A percentile compares a stretch with the other conserved stretches of the same genome.
phyloP scores from a whole-genome alignment of 208 protist species.

The Histomonas meleagridis region DNA sequence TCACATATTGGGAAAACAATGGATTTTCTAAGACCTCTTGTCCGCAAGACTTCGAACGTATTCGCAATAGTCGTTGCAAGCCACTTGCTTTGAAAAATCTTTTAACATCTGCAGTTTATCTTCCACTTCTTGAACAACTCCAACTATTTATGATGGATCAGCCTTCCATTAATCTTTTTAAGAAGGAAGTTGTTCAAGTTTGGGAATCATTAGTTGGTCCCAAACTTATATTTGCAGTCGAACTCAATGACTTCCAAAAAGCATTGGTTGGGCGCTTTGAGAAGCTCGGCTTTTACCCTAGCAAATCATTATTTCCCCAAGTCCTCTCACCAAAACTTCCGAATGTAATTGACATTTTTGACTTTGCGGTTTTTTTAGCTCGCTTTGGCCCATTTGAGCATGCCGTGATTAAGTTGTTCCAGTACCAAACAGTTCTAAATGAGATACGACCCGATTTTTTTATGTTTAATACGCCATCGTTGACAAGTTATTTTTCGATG shows the following conservation, averaged over 20 bases:
- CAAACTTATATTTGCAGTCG: neutral
- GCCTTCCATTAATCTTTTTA: neutral
- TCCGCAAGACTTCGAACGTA: neutral
- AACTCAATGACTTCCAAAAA: neutral
- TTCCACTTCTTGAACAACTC: neutral
- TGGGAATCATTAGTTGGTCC: neutral
- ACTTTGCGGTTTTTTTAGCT: constrained; percentile 19
- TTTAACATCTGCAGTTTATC: neutral
- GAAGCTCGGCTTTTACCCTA: neutral
- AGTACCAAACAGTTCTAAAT: neutral
- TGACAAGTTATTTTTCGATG: neutral
- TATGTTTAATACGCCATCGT: neutral
- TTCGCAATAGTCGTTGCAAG: neutral
- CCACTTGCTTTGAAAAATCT: neutral
- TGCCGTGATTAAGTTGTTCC: neutral
- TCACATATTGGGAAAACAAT: neutral
- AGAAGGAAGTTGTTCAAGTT: neutral
- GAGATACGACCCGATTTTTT: neutral
- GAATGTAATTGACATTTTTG: neutral
- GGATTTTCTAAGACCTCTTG: neutral
- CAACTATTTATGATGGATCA: neutral
- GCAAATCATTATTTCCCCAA: neutral
- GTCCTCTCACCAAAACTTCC: neutral
- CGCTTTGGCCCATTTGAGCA: neutral
- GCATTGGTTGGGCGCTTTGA: no score